Conservation (phyloP, 2,329 filamentous ascomycete genomes). For the Cercospora canescens region DNA sequence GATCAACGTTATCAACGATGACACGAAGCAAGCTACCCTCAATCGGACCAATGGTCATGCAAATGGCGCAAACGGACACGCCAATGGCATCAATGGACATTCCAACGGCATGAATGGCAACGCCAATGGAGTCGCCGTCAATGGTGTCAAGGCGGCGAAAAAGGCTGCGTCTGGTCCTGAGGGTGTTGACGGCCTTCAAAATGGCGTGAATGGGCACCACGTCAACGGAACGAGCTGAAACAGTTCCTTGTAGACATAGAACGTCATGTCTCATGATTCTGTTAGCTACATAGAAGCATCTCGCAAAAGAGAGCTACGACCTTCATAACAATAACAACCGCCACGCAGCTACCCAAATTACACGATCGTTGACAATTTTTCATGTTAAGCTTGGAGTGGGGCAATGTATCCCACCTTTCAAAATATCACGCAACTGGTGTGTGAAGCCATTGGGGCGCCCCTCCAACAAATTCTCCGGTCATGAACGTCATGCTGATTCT, state of each 20-base stretch:
- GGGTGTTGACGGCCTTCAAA: slow-evolving; percentile 31
- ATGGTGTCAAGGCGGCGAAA: slow-evolving; percentile 26
- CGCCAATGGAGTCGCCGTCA: slow-evolving; percentile 19
- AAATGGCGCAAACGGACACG: slow-evolving; percentile 10
- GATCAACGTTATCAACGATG: slow-evolving; percentile 38
- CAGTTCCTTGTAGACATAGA: background rate
- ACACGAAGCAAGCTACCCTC: slow-evolving; percentile 24
- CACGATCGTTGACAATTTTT: background rate
- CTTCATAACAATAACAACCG: background rate
- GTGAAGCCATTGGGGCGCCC: background rate
- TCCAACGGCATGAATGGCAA: background rate
- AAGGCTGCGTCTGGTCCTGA: slow-evolving; percentile 36
- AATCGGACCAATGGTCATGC: slow-evolving; percentile 21
- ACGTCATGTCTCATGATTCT: background rate
- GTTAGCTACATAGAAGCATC: background rate
- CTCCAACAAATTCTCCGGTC: slow-evolving; percentile 6
- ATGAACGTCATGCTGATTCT: slow-evolving; percentile 13
- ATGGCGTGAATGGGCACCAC: slow-evolving; percentile 24
- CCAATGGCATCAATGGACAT: background rate
- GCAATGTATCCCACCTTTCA: background rate
- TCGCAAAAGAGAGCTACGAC: background rate
- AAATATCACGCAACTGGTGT: background rate
- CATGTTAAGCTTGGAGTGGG: background rate
- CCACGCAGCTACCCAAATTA: background rate
- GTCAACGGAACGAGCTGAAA: slow-evolving; percentile 19